Evolutionary conservation across 176 grass and related monocot species (phyloP), one percentile per base, ranked within the genome.

Genomic region (Carex parvula): DNA sequence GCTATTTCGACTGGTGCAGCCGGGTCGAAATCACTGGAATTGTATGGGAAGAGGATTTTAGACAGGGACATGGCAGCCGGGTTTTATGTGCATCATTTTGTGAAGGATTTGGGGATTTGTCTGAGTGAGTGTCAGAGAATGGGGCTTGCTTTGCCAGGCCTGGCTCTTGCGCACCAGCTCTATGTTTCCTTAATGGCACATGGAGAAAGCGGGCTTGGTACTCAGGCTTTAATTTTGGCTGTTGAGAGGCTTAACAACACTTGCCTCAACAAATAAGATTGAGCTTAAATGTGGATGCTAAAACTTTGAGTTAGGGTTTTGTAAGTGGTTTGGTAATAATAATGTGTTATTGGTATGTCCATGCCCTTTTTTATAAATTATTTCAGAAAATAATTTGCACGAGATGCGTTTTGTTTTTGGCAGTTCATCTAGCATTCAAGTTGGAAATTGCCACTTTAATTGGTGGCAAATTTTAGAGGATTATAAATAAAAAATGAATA

Each of bases 51-150:
- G 84, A 94, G 91, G 86, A 95, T 98, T 76, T 70, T 98, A 71
- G 88, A 98, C 64, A 84, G 92, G 29, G 92, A 98, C 59, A 98
- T 98, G 95, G 92, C 83, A 13, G 89, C 92, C 9, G 91, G 95
- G 44, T 98, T 98, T 88, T 98, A 91, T 44, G 95, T 98, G 60
- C 89, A 92, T 5, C 95, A 98, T 81, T 98, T 95, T 65, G 92
- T 95, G 6, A 98, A 98, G 91, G 95, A 98, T 84, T 93, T 95
- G 59, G 92, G 95, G 6, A 93, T 98, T 81, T 98, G 92, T 86
- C 78, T 98, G 75, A 94, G 84, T 59, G 95, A 98, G 79, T 95
- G 95, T 84, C 95, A 98, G 92, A 64, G 73, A 69, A 95, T 98
- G 95, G 95, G 95, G 39, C 79, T 98, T 20, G 89, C 95, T 44